Base-by-base conservation (phyloP, 75 land plant genomes). In the Azolla pinnata region DNA sequence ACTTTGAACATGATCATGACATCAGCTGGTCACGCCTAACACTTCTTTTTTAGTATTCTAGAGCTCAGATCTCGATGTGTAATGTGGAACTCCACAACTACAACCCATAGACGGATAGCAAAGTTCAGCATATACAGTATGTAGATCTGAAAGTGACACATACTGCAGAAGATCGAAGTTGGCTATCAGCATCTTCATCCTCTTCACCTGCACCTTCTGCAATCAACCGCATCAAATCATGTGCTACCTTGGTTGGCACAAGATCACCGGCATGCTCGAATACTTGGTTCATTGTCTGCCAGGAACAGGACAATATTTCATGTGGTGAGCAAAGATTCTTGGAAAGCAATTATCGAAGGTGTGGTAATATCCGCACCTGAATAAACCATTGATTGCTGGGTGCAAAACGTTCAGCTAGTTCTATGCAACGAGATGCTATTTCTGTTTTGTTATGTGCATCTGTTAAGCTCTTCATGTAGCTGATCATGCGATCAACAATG, bases 201-300 rank as follows among this genome's bases (percentile, higher is more conserved):
- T 93, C 98, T 58, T 93, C 90, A 32, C 90, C 96, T 62, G 87
- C 92, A 33, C 98, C 98, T 68, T 93, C 95, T n/a, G 98, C 98
- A 65, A 93, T 90, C 4, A 88, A 74, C 30, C 96, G 72, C 87
- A 93, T 93, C 52, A 93, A 83, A 61, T 93, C 84, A 77, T 93
- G 96, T 17, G 96, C 96, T 21, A 88, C 90, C 61, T 85, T 88
- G 34, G 70, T 40, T 59, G 84, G 80, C 48, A 93, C 98, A 56
- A 93, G 75, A 62, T 93, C 96, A 9, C 98, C 98, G 2, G 98
- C 98, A 67, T 91, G 89, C 78, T 93, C 96, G 73, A 93, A 93
- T 10, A 93, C 96, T 71, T 81, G 87, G 74, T 93, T 93, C 96
- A 93, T 93, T 34, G 98, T 93, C 98, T 93, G 87, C 9, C 23